Evolutionary conservation across 75 land plant species (phyloP).

Genomic region (Pinus tabuliformis): DNA sequence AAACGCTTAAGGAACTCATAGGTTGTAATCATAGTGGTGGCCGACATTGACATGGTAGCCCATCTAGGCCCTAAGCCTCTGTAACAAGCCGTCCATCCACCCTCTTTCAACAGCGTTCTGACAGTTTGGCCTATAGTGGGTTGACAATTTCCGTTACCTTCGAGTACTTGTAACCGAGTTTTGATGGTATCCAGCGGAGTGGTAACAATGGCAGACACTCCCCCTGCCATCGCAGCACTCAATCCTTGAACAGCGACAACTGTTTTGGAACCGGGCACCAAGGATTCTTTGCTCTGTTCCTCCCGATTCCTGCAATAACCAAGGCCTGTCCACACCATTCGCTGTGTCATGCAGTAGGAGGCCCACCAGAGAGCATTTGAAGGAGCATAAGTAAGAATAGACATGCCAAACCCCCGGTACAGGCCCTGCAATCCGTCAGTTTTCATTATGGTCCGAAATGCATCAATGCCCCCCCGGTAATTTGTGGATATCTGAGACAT

Average conservation of each 20-base stretch:
- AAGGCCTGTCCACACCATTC: conserved; percentile 67
- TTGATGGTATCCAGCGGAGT: conserved; percentile 96
- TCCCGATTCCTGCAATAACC: conserved; percentile 24
- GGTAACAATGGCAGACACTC: conserved; percentile 79
- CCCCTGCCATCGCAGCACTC: conserved; percentile 88
- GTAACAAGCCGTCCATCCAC: conserved; percentile 92
- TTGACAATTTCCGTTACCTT: conserved; percentile 43
- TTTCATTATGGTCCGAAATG: conserved; percentile 64
- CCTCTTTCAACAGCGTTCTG: conserved; percentile 66
- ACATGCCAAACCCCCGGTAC: conserved; percentile 91
- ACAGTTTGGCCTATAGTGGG: conserved; percentile 61
- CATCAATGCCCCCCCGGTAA: conserved; percentile 82
- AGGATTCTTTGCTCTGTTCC: conserved; percentile 21
- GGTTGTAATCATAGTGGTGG: conserved; percentile 83
- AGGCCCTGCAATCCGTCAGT: conserved; percentile 74
- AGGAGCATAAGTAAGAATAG: conserved; percentile 91
- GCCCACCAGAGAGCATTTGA: conserved; percentile 99
- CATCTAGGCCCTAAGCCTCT: conserved; percentile 85
- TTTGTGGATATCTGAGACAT: conserved; percentile 10
- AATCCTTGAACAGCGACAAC: conserved; percentile 79
- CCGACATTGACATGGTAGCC: conserved; percentile 82
- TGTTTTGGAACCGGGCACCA: conserved; percentile 35
- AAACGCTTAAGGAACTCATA: conserved; percentile 85
- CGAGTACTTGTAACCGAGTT: conserved; percentile 88
- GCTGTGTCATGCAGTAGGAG: conserved; percentile 71